Evolutionary conservation across 139 green algal species (phyloP).

Genomic region (Coelastrella sp.): DNA sequence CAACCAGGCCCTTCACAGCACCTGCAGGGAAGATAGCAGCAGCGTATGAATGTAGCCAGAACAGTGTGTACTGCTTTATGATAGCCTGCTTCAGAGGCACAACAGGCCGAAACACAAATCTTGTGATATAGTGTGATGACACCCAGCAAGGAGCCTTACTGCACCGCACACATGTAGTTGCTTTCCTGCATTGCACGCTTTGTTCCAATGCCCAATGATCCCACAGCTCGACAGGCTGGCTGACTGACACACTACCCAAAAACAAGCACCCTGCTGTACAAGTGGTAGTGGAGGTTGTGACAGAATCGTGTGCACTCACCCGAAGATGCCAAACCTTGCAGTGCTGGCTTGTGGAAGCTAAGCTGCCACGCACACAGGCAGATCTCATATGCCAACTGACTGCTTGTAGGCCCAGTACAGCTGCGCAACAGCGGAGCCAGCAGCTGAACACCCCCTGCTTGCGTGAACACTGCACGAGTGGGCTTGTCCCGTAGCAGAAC

Average conservation of each 20-base stretch:
- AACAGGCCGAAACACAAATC: too few relatives aligned
- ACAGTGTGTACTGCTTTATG: background rate
- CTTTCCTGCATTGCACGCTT: too few relatives aligned
- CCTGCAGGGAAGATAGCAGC: slow-evolving; percentile 41
- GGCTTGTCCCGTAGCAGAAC: slow-evolving; percentile 84
- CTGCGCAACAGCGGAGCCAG: slow-evolving; percentile 78
- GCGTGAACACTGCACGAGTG: slow-evolving; percentile 77
- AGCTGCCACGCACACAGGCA: slow-evolving; percentile 95
- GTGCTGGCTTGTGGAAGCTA: slow-evolving; percentile 80
- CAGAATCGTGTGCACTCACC: background rate
- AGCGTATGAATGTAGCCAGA: background rate
- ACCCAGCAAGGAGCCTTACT: too few relatives aligned
- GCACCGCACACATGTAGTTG: too few relatives aligned
- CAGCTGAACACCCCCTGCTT: slow-evolving; percentile 65
- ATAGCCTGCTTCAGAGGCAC: too few relatives aligned
- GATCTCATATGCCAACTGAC: slow-evolving; percentile 96
- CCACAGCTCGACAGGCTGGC: too few relatives aligned
- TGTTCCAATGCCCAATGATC: too few relatives aligned
- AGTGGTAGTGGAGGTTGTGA: too few relatives aligned
- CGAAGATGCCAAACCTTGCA: slow-evolving; percentile 68
- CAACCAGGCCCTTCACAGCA: slow-evolving; percentile 85
- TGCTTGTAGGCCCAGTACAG: slow-evolving; percentile 68
- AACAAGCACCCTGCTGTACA: too few relatives aligned
- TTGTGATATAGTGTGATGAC: too few relatives aligned
- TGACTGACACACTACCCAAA: too few relatives aligned